phyloP scores from a whole-genome alignment of 2,329 filamentous ascomycete species.

The Hypomyces rosellus region DNA sequence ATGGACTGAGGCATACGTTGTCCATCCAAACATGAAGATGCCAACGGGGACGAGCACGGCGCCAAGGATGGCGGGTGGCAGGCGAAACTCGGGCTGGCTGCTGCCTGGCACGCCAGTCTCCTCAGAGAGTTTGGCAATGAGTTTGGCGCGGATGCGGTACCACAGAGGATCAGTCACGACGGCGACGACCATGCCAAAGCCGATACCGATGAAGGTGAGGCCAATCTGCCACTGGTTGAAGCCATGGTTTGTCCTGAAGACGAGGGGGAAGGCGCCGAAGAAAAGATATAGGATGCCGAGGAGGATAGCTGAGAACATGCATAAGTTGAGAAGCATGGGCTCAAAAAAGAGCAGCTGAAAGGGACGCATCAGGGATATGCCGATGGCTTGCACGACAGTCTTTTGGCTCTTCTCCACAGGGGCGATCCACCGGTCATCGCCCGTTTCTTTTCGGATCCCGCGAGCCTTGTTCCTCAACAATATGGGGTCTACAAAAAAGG shows the following conservation, averaged over 20 bases:
- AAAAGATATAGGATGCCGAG: conserved; percentile 85
- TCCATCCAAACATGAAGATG: conserved; percentile 87
- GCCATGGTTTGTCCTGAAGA: conserved; percentile 67
- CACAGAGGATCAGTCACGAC: conserved; percentile 60
- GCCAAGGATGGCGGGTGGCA: conserved; percentile 71
- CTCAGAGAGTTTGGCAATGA: conserved; percentile 48
- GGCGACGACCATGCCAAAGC: conserved; percentile 61
- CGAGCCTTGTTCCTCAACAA: conserved; percentile 67
- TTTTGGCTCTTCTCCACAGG: conserved; percentile 67
- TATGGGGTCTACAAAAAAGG: conserved; percentile 46
- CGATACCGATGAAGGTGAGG: conserved; percentile 67
- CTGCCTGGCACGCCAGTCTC: conserved; percentile 47
- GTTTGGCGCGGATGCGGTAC: conserved; percentile 50
- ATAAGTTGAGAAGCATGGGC: conserved; percentile 79
- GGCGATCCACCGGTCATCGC: conserved; percentile 69
- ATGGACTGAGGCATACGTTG: conserved; percentile 65
- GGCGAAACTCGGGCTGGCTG: conserved; percentile 79
- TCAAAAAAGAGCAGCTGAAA: conserved; percentile 75
- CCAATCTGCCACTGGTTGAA: conserved; percentile 76
- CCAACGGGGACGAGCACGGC: conserved; percentile 71
- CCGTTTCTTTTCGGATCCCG: conserved; percentile 63
- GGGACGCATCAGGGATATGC: conserved; percentile 57
- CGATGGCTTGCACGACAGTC: conserved; percentile 58
- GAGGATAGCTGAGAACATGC: conserved; percentile 76
- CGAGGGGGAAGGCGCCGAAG: conserved; percentile 79